Percentiles rank a stretch among this genome's conserved stretches.
phyloP scores from a whole-genome alignment of 768 basidiomycete species.

The Termitomyces sp. region DNA sequence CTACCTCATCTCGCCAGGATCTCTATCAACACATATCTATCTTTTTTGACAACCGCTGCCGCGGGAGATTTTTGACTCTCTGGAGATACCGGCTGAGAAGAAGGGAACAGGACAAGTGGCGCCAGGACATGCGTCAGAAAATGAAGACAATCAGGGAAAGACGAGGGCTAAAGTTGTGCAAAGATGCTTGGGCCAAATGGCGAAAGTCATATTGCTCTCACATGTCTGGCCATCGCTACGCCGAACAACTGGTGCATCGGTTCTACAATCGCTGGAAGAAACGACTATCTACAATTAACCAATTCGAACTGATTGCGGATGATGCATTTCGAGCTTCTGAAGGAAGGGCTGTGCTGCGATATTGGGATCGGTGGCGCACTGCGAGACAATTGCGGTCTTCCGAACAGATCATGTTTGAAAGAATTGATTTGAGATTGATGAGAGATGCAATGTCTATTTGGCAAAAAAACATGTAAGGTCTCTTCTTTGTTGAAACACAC shows the following conservation, averaged over 20 bases:
- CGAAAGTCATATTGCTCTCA: constrained; percentile 49
- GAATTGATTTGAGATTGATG: constrained; percentile 46
- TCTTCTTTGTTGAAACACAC: neutral
- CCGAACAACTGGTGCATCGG: constrained; percentile 36
- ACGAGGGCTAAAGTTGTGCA: constrained; percentile 48
- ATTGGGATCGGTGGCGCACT: constrained; percentile 59
- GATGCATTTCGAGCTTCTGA: constrained; percentile 36
- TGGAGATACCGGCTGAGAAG: constrained; percentile 59
- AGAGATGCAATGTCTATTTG: constrained; percentile 47
- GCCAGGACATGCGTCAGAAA: constrained; percentile 65
- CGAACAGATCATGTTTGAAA: constrained; percentile 41
- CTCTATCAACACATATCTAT: constrained; percentile 37
- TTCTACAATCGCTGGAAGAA: constrained; percentile 54
- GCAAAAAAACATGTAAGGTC: constrained; percentile 27
- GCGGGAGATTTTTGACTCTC: constrained; percentile 35
- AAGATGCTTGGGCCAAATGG: constrained; percentile 67
- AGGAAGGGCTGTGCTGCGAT: constrained; percentile 31
- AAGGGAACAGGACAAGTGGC: constrained; percentile 57
- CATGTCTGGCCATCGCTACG: constrained; percentile 49
- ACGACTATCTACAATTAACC: constrained; percentile 34
- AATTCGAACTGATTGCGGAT: constrained; percentile 48
- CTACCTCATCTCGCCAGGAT: constrained; percentile 31
- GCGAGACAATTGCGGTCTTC: constrained; percentile 38
- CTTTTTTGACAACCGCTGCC: constrained; percentile 39
- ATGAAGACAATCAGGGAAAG: constrained; percentile 61